Base-by-base conservation (phyloP, 805 yeast genomes). In the Clavispora asparagi region DNA sequence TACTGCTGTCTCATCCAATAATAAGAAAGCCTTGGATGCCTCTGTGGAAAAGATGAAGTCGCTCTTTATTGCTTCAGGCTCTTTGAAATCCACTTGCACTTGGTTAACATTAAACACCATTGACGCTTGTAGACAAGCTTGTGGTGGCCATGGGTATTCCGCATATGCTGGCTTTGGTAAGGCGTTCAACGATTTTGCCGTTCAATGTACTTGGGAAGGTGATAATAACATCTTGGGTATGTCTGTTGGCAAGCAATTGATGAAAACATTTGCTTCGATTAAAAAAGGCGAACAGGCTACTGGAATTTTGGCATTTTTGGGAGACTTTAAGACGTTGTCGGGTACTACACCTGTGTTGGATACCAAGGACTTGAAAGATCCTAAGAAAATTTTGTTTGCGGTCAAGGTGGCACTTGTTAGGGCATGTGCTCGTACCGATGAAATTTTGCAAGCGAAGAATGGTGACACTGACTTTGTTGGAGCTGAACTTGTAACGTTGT, bases 181-280 rank as follows among this genome's bases (percentile, higher is more conserved):
- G 62, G 90, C 90, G 11, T 88, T 81, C 71, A 78, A 78, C 51
- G 97, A 91, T 65, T 92, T 95, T 88, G 96, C 87, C n/a, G 97
- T 91, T 36, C 97, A 91, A 70, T 90, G 96, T 68, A 91, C 97
- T 16, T 91, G 97, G 97, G 97, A 91, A 72, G 97, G 97, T 66
- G 97, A 91, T 67, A 91, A 91, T 72, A 90, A 83, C 59, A 85
- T 91, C 39, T 74, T 91, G 53, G 86, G 90, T 2, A 81, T 88
- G 66, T 83, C 89, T 44, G 80, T 89, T 48, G 97, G 96, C 47
- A 83, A 92, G 64, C 81, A 94, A 25, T 72, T 84, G 35, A 71
- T 83, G 52, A 85, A 79, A 63, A 67, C 70, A 47, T 73, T 74
- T 25, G 60, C 69, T 42, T 55, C 65, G 6, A 52, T 68, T 31